Evolutionary conservation across 2,329 filamentous ascomycete species (phyloP).

Genomic region (Neonectria neomacrospora): DNA sequence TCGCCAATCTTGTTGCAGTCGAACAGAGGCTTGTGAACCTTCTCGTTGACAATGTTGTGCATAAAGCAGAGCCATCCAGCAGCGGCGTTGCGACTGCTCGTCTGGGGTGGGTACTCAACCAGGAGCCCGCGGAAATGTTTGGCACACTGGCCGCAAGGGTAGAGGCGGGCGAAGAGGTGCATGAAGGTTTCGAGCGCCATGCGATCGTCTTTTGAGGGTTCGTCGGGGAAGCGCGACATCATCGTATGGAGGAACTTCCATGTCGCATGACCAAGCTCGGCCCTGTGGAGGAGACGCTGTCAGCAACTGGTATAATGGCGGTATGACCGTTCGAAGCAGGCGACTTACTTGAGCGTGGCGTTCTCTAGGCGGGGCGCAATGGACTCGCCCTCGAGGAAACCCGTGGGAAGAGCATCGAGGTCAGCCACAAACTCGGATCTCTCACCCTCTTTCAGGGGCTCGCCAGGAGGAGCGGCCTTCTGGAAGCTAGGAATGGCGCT

Average conservation of each 20-base stretch:
- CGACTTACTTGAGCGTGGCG: slow-evolving; percentile 77
- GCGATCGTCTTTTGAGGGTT: slow-evolving; percentile 70
- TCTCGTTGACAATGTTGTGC: slow-evolving; percentile 74
- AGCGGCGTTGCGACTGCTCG: slow-evolving; percentile 70
- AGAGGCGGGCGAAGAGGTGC: slow-evolving; percentile 73
- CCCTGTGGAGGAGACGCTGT: slow-evolving; percentile 51
- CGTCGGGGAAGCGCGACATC: slow-evolving; percentile 75
- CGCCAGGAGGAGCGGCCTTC: slow-evolving; percentile 28
- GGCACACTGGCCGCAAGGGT: slow-evolving; percentile 77
- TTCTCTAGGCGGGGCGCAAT: slow-evolving; percentile 87
- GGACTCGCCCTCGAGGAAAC: slow-evolving; percentile 71
- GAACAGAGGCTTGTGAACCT: slow-evolving; percentile 70
- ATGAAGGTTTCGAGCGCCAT: slow-evolving; percentile 73
- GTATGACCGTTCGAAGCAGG: neutral
- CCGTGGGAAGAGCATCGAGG: slow-evolving; percentile 56
- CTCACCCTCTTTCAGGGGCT: slow-evolving; percentile 43
- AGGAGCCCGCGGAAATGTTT: slow-evolving; percentile 73
- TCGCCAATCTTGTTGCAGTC: slow-evolving; percentile 76
- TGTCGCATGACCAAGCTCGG: slow-evolving; percentile 73
- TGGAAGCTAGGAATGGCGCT: slow-evolving; percentile 35
- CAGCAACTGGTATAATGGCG: slow-evolving; percentile 16
- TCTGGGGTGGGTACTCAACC: slow-evolving; percentile 72
- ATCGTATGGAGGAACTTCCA: slow-evolving; percentile 79
- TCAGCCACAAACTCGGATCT: slow-evolving; percentile 51
- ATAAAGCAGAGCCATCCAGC: slow-evolving; percentile 76